phyloP scores from a whole-genome alignment of 805 yeast genomes.

The Kuraishia ogatae region DNA sequence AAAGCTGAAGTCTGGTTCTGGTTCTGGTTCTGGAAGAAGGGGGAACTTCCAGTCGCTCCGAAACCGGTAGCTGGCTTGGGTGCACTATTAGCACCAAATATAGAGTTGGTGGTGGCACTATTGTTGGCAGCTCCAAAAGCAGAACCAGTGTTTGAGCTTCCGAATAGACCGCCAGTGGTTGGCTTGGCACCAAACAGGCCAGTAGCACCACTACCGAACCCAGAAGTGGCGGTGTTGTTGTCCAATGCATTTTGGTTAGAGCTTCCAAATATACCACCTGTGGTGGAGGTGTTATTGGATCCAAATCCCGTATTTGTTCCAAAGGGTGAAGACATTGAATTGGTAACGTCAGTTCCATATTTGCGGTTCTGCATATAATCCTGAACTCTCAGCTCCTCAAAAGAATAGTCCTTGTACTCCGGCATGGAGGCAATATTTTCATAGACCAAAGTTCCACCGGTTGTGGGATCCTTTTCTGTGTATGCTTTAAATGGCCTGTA shows the following conservation, averaged over 20 bases:
- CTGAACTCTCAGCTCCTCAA: constrained; percentile 82
- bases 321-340: constrained; percentile 10
- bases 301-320: constrained; percentile 15
- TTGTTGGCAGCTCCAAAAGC: constrained; percentile 16
- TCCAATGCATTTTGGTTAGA: constrained; percentile 8
- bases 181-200: constrained; percentile 18
- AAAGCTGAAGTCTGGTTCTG: background rate
- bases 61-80: constrained; percentile 16
- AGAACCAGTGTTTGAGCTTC: constrained; percentile 3
- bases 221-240: constrained; percentile 6
- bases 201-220: constrained; percentile 11
- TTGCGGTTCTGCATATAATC: constrained; percentile 76
- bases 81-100: constrained; percentile 28
- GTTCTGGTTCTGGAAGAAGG: constrained; percentile 18
- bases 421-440: constrained; percentile 86
- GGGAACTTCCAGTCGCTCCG: constrained; percentile 15
- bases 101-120: constrained; percentile 11
- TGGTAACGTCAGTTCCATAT: constrained; percentile 33
- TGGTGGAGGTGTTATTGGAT: constrained; percentile 14
- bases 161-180: constrained; percentile 12
- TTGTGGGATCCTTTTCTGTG: constrained; percentile 60
- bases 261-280: constrained; percentile 31
- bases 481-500: constrained; percentile 56
- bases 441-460: constrained; percentile 48
- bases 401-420: constrained; percentile 71